These are phyloP conservation scores for Xylaria longipes DNA, from an alignment of 495 filamentous ascomycete species.

Conservation along the genomic window DNA sequence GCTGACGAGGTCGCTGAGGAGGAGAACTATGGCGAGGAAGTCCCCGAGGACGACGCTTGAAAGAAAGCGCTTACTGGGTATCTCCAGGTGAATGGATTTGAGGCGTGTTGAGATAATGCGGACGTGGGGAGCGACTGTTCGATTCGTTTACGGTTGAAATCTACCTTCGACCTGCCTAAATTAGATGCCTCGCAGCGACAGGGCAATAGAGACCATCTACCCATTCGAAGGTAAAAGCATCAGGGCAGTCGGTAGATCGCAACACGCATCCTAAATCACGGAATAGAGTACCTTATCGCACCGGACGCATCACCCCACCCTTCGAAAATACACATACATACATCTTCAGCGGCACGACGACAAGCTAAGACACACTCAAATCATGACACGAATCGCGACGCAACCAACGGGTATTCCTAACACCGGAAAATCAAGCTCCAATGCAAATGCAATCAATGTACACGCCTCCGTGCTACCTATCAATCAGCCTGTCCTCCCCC, in stretches of 20 bases:
- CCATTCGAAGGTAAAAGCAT: not conserved
- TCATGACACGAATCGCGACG: not conserved
- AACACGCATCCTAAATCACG: not conserved
- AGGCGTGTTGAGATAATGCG: not conserved
- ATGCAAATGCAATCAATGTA: constrained; percentile 5
- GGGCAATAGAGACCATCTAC: not conserved
- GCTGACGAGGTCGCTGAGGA: constrained; percentile 63
- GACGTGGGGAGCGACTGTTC: not conserved
- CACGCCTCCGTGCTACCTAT: not conserved
- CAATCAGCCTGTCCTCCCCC: constrained; percentile 1
- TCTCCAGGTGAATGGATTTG: not conserved
- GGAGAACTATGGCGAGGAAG: constrained; percentile 86
- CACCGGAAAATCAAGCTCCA: not conserved
- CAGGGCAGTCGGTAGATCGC: not conserved
- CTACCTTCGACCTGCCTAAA: not conserved
- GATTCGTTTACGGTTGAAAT: not conserved
- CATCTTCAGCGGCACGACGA: not conserved
- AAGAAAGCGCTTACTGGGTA: not conserved
- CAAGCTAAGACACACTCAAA: not conserved
- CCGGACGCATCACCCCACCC: not conserved
- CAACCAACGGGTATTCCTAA: not conserved
- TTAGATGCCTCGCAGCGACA: not conserved
- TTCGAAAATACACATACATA: not conserved
- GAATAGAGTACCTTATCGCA: not conserved
- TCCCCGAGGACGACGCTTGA: constrained; percentile 55